Base-by-base conservation (phyloP, 768 basidiomycete genomes). In the Suillus paluster region DNA sequence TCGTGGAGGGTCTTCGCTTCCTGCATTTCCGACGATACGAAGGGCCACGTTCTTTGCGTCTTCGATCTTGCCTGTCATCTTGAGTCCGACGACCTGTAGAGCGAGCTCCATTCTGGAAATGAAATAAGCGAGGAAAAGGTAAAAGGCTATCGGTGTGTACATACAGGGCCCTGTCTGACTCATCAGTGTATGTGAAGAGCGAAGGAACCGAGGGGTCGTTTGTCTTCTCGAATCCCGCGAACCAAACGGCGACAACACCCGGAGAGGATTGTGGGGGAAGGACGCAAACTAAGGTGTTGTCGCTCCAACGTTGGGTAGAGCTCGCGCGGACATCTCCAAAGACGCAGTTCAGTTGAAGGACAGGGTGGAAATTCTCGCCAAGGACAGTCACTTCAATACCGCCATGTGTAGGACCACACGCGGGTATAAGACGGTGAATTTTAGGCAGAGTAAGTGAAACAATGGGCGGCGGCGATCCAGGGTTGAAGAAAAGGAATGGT, bases 1-100 rank as follows among this genome's bases (percentile, higher is more conserved):
- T 8, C 80, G 70, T 17, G 81, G 75, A 3, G 83, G 76, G 57
- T 77, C 77, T 57, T 89, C 86, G 34, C 77, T 76, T 27, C 84
- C 86, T n/a, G 87, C 79, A 59, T 81, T 89, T 42, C 92, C 90
- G 34, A 97, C 92, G 66, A 97, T 97, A 34, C 95, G 85, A 85
- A 95, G 88, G 15, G 95, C 95, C 41, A 97, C 91, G 61, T 94
- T 92, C 75, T 92, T 90, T 3, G 95, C 95, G 58, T 95, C 93
- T 68, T 96, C 94, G 33, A 97, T 88, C 70, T 95, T 92, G 53
- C 95, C 95, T 0, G 95, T 97, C 93, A 97, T 96, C 80, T 97
- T 95, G 65, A 97, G 79, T 0, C 96, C 96, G 19, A 98, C 95
- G 15, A 97, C 94, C 71, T 97, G 95, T 4, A 98, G 81, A 57